phyloP scores from a whole-genome alignment of 2,329 filamentous ascomycete genomes.

The Scopulariopsis brevicaulis region DNA sequence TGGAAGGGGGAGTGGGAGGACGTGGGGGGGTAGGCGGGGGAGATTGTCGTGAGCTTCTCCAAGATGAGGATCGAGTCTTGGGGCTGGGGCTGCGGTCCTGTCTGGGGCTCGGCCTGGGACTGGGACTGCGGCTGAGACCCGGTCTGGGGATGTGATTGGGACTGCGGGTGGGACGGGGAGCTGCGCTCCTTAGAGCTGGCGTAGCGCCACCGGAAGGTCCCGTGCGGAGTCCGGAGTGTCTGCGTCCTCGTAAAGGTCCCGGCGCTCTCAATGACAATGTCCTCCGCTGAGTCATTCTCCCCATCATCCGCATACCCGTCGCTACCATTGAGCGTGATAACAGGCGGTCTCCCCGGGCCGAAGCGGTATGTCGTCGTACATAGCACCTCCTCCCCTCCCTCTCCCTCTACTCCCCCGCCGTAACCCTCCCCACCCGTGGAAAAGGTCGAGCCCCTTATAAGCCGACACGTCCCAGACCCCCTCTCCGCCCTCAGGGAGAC shows the following conservation, averaged over 20 bases:
- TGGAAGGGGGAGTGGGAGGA: constrained; percentile 10
- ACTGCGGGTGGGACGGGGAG: too few species aligned
- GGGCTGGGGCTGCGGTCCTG: constrained; percentile 22
- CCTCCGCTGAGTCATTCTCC: constrained; percentile 12
- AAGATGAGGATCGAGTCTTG: constrained; percentile 36
- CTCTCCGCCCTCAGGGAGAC: constrained; percentile 34
- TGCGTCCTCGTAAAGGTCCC: constrained; percentile 21
- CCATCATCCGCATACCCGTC: constrained; percentile 13
- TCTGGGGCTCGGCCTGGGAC: too few species aligned
- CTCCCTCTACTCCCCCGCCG: constrained; percentile 16
- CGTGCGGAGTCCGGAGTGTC: constrained; percentile 32
- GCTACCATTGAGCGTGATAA: constrained; percentile 19
- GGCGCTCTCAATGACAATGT: constrained; percentile 23
- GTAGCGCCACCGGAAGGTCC: constrained; percentile 46
- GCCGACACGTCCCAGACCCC: constrained; percentile 34
- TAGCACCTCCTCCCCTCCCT: constrained; percentile 17
- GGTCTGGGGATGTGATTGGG: too few species aligned
- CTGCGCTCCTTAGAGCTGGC: constrained; percentile 30
- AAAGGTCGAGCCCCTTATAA: constrained; percentile 23
- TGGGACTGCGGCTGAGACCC: too few species aligned
- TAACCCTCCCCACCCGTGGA: too few species aligned
- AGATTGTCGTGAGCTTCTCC: constrained; percentile 28
- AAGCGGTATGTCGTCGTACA: constrained; percentile 44
- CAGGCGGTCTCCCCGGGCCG: constrained; percentile 39
- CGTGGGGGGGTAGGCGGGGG: constrained; percentile 5